Evolutionary conservation across 768 basidiomycete genomes (phyloP), one percentile per base, ranked within the genome.

Genomic region (Naganishia antarctica): DNA sequence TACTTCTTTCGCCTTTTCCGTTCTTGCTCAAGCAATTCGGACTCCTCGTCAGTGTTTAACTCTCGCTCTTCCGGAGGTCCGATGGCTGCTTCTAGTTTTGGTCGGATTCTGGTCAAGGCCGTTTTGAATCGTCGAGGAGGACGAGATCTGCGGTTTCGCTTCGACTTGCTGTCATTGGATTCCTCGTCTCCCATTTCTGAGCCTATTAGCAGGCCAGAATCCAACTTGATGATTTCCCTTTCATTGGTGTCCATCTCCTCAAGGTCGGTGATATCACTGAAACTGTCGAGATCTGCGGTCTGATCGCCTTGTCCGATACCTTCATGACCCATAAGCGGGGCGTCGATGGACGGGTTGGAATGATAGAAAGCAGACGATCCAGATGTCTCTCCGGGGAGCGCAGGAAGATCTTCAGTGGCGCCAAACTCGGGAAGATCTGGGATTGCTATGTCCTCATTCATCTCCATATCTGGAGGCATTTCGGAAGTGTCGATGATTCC

Each of bases 61-160:
- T 57, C 53, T 2, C 53, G 53, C 53, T 57, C 53, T 37, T 57
- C 53, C 7, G 53, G 53, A 12, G 48, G 40, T 6, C 34, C 47
- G 16, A 66, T 50, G 7, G 65, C 65, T 0, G 65, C 65, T 45
- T 66, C 65, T 9, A 66, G 43, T 31, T 66, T 66, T 8, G 65
- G 65, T n/a, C 65, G 60, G 15, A 66, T 50, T 18, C 65, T 60
- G 3, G 65, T 66, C 34, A 66, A 45, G 25, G 60, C 61, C 29
- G 65, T 66, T 49, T 66, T 66, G 65, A 66, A 66, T 28, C 65
- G 60, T 16, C 65, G 47, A n/a, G 65, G 65, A 11, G 65, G 65
- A 8, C 65, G 47, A 2, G 65, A 50, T 44, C 61, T 61, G 4
- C 58, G 59, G 34, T 61, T 50, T 21, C 44, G 44, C n/a, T 65